Evolutionary conservation across 495 filamentous ascomycete species (phyloP), one percentile per base, ranked within the genome.

Genomic region (Podospora conica): DNA sequence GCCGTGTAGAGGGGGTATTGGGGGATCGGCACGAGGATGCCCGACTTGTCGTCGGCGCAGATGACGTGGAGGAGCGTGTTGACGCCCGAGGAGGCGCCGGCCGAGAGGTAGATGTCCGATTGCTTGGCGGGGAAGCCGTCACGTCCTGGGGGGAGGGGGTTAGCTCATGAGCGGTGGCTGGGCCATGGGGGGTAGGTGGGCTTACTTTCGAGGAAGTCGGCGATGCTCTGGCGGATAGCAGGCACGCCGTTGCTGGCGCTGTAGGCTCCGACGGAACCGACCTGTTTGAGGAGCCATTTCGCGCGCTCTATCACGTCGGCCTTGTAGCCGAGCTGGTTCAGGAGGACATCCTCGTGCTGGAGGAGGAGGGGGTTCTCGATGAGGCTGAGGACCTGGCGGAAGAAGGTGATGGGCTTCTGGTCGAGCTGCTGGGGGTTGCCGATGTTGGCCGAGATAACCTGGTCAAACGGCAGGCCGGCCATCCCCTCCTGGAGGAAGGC

Each of bases 1-100:
- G 95, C 95, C 27, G 96, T 98, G 79, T 98, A 98, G 53, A 98
- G 87, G 11, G 95, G 95, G 75, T 98, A 98, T 78, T 98, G 95
- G 9, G 95, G 95, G 67, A 98, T 98, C 6, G 95, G 95, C 22
- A 98, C 90, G 28, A 98, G 85, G 29, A 98, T 85, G 64, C 95
- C 95, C 9, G 91, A 89, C 22, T 88, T 83, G n/a, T 87, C 87
- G 22, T 82, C 81, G 48, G 89, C 81, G 80, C 93, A 96, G 76
- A 98, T 91, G 75, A 96, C 83, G 78, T 93, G 91, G 58, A 98
- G 83, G 65, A 98, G 84, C 48, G 93, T 96, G 81, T 89, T 95
- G 61, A 98, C 95, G 63, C 95, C 95, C 1, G 92, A 92, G 0
- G 94, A 97, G 55, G 95, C 95, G 70, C 95, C 95, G 15, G 86